A percentile compares a stretch with the other conserved stretches of the same genome.
These are phyloP conservation scores for Wickerhamiella kurtzmanii DNA, from an alignment of 805 yeast genomes.

Conservation along the genomic window DNA sequence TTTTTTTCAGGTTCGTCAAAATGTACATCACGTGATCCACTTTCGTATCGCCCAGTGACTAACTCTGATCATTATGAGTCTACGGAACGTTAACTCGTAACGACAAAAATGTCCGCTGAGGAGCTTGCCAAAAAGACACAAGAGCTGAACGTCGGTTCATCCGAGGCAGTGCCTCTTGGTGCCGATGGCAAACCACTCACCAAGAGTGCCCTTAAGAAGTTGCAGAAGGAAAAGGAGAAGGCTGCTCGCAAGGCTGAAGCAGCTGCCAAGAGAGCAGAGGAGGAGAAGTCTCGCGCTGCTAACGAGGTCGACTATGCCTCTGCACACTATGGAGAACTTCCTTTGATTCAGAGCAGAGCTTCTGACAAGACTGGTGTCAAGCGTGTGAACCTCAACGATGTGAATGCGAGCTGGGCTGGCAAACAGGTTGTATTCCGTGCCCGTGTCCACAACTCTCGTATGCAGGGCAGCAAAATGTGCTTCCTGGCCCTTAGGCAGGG, in stretches of 20 bases:
- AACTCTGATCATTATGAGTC: no score
- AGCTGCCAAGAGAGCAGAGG: conserved; percentile 76
- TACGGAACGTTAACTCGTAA: not conserved
- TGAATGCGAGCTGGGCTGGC: conserved; percentile 51
- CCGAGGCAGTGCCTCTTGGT: conserved; percentile 27
- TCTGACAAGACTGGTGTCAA: conserved; percentile 47
- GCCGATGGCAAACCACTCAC: conserved; percentile 78
- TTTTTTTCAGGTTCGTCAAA: not conserved
- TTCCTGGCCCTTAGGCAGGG: conserved; percentile 90
- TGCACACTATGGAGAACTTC: conserved; percentile 78
- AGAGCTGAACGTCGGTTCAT: not conserved
- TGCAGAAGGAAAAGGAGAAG: conserved; percentile 86
- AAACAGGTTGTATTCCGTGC: conserved; percentile 78
- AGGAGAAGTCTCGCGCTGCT: conserved; percentile 65
- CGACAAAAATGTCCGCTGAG: not conserved
- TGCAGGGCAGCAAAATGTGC: conserved; percentile 90
- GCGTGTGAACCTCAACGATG: conserved; percentile 44
- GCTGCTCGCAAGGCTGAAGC: conserved; percentile 85
- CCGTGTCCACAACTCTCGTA: conserved; percentile 82
- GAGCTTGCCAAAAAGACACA: not conserved
- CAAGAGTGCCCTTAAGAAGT: conserved; percentile 88
- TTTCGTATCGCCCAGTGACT: not conserved
- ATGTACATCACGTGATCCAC: no score
- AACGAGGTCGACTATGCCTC: conserved; percentile 77
- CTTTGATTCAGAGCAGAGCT: conserved; percentile 58